These are phyloP conservation scores for Pyrenophora graminea DNA, from an alignment of 2,329 filamentous ascomycete species.

Conservation along the genomic window DNA sequence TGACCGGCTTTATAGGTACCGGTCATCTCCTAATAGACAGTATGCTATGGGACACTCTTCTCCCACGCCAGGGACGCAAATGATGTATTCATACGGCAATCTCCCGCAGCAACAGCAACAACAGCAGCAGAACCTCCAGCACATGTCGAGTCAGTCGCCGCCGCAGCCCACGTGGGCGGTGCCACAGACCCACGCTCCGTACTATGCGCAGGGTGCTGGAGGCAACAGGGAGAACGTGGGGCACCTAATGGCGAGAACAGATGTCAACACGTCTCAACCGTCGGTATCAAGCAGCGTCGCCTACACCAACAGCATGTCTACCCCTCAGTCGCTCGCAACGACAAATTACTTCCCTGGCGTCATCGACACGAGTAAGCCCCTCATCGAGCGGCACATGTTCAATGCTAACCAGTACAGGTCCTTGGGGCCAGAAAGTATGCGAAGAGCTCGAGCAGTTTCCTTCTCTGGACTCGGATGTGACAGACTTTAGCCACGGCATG, in stretches of 20 bases:
- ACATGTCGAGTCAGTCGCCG: slow-evolving; percentile 39
- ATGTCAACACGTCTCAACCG: slow-evolving; percentile 30
- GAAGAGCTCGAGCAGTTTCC: slow-evolving; percentile 46
- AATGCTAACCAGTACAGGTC: slow-evolving; percentile 37
- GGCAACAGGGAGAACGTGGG: slow-evolving; percentile 33
- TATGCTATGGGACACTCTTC: slow-evolving; percentile 38
- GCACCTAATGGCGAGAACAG: slow-evolving; percentile 30
- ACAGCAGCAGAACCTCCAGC: slow-evolving; percentile 26
- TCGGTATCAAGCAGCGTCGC: slow-evolving; percentile 26
- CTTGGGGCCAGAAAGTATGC: slow-evolving; percentile 47
- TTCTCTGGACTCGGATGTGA: slow-evolving; percentile 45
- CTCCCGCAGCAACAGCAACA: slow-evolving; percentile 33
- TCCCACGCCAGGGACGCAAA: slow-evolving; percentile 36
- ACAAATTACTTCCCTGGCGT: slow-evolving; percentile 43
- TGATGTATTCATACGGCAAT: slow-evolving; percentile 44
- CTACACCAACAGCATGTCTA: slow-evolving; percentile 29
- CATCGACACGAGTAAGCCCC: slow-evolving; percentile 46
- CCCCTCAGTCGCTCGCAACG: slow-evolving; percentile 23
- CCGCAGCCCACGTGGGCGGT: slow-evolving; percentile 43
- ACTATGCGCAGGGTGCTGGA: slow-evolving; percentile 32
- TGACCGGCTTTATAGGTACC: slow-evolving; percentile 43
- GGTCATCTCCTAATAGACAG: slow-evolving; percentile 43
- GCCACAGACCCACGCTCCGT: slow-evolving; percentile 40
- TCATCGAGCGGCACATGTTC: background rate
- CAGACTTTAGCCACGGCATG: slow-evolving; percentile 44